Evolutionary conservation across 1,284 basidiomycete species (phyloP), one percentile per base, ranked within the genome.

Genomic region (Moesziomyces globuligerus): DNA sequence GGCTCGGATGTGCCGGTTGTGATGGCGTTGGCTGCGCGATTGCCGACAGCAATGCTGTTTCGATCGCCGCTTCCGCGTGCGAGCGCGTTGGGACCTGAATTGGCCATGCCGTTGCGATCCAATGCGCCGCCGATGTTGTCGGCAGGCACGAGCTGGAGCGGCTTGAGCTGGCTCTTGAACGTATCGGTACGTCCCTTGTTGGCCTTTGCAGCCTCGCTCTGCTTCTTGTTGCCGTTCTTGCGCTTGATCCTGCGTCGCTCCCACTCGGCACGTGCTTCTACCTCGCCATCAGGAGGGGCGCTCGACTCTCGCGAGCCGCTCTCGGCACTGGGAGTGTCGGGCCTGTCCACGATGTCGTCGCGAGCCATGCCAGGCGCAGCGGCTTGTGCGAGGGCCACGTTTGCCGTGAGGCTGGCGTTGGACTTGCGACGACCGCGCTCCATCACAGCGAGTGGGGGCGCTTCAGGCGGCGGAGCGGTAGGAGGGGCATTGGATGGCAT

Each of bases 231-330:
- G 28, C 26, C 57, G 28, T 64, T 49, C 45, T 72, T 67, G 25
- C 58, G 68, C 58, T 72, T 72, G 66, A 74, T 72, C 40, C 66
- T 67, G 23, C 71, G 68, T n/a, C 76, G 64, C 45, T 79, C 79
- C 79, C 79, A 80, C 37, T 79, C 78, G 24, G 79, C 77, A 25
- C 74, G 59, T 18, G 79, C 79, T 42, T 81, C 79, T 7, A 80
- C 65, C 45, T 81, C 79, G 37, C 79, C 79, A 18, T 80, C 78
- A 6, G 78, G 79, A 18, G 79, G 79, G 24, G 78, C 76, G 43
- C 74, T 75, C 8, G 75, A 61, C 55, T 75, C 76, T 11, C 66
- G 53, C 2, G 72, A 68, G 2, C 53, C 54, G 37, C 68, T 66
- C 25, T 77, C 75, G 13, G 42, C 42, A 37, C 69, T 72, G 3